Evolutionary conservation across 345 rosid genomes (phyloP).

Genomic region (Hevea brasiliensis): DNA sequence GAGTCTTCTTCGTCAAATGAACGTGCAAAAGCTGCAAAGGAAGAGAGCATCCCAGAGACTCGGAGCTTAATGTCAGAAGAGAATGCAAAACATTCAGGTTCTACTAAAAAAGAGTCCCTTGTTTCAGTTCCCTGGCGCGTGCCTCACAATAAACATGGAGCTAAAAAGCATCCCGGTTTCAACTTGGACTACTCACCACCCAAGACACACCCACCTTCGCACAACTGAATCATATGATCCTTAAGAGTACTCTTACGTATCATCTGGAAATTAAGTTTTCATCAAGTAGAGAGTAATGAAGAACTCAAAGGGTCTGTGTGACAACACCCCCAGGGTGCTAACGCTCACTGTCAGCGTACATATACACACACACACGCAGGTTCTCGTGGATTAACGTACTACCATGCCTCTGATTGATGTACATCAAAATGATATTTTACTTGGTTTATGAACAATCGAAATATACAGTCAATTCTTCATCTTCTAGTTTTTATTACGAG

Average conservation of each 20-base stretch:
- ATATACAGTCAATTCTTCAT: too few species aligned
- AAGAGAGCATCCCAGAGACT: slow-evolving; percentile 10
- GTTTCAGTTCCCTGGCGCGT: slow-evolving; percentile 54
- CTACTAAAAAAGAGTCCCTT: slow-evolving; percentile 17
- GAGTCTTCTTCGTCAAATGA: slow-evolving; percentile 14
- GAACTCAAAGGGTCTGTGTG: slow-evolving; percentile 1
- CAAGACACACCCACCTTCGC: slow-evolving; percentile 78
- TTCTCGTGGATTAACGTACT: neutral
- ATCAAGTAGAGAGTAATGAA: neutral
- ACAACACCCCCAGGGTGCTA: slow-evolving; percentile 9
- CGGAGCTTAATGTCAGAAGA: slow-evolving; percentile 5
- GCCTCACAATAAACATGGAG: slow-evolving; percentile 50
- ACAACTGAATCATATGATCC: slow-evolving; percentile 42
- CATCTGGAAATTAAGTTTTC: neutral
- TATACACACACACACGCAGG: too few species aligned
- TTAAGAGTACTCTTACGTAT: neutral
- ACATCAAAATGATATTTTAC: neutral
- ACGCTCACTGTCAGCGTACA: neutral
- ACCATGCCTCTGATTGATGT: neutral
- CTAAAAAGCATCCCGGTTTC: slow-evolving; percentile 53
- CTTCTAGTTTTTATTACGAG: too few species aligned
- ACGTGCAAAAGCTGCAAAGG: slow-evolving; percentile 10
- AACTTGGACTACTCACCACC: slow-evolving; percentile 72
- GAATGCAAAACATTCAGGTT: slow-evolving; percentile 24
- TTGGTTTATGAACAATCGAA: too few species aligned